These are phyloP conservation scores for Epichloe sylvatica DNA, from an alignment of 2,329 filamentous ascomycete species.

Conservation along the genomic window DNA sequence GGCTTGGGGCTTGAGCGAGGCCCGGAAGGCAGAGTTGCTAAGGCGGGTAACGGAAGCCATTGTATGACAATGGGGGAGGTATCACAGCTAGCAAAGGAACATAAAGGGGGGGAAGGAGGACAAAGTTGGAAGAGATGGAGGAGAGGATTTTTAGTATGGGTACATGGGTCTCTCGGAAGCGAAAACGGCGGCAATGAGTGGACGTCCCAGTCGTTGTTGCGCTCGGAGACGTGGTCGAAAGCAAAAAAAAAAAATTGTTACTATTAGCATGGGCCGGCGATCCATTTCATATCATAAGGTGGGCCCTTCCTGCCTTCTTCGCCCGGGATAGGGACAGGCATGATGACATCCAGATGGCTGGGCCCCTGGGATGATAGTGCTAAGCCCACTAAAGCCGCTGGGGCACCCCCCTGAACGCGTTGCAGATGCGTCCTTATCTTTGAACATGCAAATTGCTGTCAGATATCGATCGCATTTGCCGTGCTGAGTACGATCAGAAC, in stretches of 20 bases:
- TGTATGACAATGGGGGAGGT: conserved; percentile 20
- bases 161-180: conserved; percentile 7
- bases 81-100: not conserved
- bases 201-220: not conserved
- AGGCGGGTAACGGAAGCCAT: conserved; percentile 80
- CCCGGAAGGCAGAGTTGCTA: conserved; percentile 67
- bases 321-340: not conserved
- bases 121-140: conserved; percentile 19
- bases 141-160: conserved; percentile 16
- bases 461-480: too few species aligned
- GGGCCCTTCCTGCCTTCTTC: conserved; percentile 1
- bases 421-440: too few species aligned
- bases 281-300: conserved; percentile 1
- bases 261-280: conserved; percentile 3
- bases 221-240: not conserved
- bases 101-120: conserved; percentile 12
- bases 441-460: too few species aligned
- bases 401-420: not conserved
- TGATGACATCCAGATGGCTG: too few species aligned
- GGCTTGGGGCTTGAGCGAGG: conserved; percentile 53
- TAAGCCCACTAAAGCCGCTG: not conserved
- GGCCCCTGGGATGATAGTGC: not conserved
- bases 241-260: conserved; percentile 4
- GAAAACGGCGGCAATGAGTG: not conserved
- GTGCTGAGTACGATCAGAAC: too few species aligned